Conservation (phyloP, 2,329 filamentous ascomycete species). For the Dryadomyces quercivorus region DNA sequence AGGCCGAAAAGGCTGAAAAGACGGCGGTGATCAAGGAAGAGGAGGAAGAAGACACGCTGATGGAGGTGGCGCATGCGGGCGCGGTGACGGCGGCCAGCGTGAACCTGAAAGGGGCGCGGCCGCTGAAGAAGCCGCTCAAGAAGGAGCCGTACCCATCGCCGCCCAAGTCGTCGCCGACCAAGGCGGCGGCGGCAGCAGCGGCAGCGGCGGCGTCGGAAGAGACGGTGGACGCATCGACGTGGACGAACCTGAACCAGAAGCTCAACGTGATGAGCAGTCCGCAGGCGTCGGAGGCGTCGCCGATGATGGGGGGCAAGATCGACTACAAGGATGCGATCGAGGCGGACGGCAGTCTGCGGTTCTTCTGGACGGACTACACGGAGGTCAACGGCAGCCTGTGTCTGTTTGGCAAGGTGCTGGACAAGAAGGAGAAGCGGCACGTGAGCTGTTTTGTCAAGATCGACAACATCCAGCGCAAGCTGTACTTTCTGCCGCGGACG, state of each 20-base stretch:
- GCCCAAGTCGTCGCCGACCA: constrained; percentile 60
- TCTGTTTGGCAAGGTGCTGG: constrained; percentile 89
- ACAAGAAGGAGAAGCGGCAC: constrained; percentile 67
- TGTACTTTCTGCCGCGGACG: constrained; percentile 83
- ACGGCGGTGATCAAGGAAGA: constrained; percentile 16
- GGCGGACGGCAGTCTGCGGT: constrained; percentile 77
- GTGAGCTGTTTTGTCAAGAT: constrained; percentile 94
- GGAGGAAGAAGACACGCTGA: constrained; percentile 58
- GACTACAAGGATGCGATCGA: constrained; percentile 79
- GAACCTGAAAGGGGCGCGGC: constrained; percentile 73
- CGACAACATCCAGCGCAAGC: constrained; percentile 83
- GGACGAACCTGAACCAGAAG: constrained; percentile 77
- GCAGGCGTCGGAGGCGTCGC: constrained; percentile 38
- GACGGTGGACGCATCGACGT: constrained; percentile 65
- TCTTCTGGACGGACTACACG: constrained; percentile 96
- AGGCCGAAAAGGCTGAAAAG: neutral
- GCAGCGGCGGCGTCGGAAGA: constrained; percentile 28
- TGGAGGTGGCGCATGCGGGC: constrained; percentile 75
- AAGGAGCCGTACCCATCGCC: constrained; percentile 52
- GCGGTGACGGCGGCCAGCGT: constrained; percentile 58
- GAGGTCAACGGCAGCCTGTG: constrained; percentile 86
- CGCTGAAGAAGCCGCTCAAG: constrained; percentile 64
- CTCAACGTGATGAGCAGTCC: constrained; percentile 69
- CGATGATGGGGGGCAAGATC: constrained; percentile 69
- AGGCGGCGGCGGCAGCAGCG: constrained; percentile 16